Percentiles rank a stretch among this genome's conserved stretches.
phyloP scores from a whole-genome alignment of 176 grass and related monocot genomes.

The Tillandsia leiboldiana region DNA sequence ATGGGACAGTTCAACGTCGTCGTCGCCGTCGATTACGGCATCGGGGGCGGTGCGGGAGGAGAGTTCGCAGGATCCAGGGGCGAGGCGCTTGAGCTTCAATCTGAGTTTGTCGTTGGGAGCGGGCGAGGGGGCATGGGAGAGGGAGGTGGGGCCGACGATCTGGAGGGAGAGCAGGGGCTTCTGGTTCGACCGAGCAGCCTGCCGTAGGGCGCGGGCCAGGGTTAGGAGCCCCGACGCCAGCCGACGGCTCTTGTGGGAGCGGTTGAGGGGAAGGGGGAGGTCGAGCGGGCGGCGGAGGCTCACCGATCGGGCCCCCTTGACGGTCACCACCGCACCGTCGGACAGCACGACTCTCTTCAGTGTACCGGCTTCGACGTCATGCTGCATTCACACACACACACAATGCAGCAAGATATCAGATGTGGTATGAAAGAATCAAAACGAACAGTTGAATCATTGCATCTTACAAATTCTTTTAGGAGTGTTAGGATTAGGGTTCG shows the following conservation, averaged over 20 bases:
- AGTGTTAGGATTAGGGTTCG: not conserved
- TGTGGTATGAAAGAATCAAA: too few relatives aligned
- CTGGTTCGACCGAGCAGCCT: conserved; percentile 37
- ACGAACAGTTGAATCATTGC: not conserved
- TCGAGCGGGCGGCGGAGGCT: conserved; percentile 70
- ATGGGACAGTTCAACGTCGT: conserved; percentile 24
- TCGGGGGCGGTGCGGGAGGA: conserved; percentile 34
- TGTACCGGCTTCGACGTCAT: conserved; percentile 82
- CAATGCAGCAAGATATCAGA: too few relatives aligned
- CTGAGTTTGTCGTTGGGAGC: conserved; percentile 55
- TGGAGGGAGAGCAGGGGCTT: conserved; percentile 79
- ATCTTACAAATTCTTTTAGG: not conserved
- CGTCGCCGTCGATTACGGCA: not conserved
- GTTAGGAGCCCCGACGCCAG: conserved; percentile 38
- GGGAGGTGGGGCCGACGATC: conserved; percentile 56
- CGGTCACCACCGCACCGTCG: conserved; percentile 79
- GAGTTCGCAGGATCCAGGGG: conserved; percentile 64
- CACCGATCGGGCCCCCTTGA: conserved; percentile 74
- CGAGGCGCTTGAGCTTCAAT: conserved; percentile 53
- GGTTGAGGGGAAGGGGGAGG: conserved; percentile 70
- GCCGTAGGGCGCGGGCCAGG: conserved; percentile 56
- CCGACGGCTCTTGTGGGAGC: conserved; percentile 31
- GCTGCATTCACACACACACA: conserved; percentile 20
- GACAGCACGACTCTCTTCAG: conserved; percentile 90
- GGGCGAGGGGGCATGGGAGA: conserved; percentile 57